Percentiles rank a stretch among this genome's conserved stretches.
Evolutionary conservation across 169 alveolate species (phyloP).

Genomic region (Ophryocystis elektroscirrha): DNA sequence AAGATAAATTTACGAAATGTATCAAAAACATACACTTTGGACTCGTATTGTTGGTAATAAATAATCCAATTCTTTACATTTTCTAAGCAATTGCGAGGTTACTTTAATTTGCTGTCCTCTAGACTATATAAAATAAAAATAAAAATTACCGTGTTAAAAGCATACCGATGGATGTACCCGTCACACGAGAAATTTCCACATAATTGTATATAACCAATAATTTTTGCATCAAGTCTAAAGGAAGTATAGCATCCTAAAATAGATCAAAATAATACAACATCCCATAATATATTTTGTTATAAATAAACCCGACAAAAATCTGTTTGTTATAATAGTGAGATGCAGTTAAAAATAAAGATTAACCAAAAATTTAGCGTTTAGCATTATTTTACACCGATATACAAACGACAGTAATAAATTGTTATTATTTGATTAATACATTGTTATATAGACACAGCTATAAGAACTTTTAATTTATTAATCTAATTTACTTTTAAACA

Average conservation of each 20-base stretch:
- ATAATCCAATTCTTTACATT: conserved; percentile 57
- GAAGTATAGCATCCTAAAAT: conserved; percentile 69
- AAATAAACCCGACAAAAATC: neutral
- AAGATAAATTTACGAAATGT: no score
- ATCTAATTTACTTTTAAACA: conserved; percentile 61
- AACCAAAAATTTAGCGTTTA: no score
- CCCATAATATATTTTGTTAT: neutral
- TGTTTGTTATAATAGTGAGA: neutral
- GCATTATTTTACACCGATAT: no score
- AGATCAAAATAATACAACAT: neutral
- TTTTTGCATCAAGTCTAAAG: conserved; percentile 78
- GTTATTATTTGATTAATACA: no score
- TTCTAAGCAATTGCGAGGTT: conserved; percentile 70
- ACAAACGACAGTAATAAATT: no score
- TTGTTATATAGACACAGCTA: no score
- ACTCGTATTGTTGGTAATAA: conserved; percentile 74
- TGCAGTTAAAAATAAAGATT: neutral
- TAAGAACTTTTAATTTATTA: no score
- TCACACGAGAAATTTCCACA: conserved; percentile 97
- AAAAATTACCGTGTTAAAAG: conserved; percentile 24
- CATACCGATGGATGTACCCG: conserved; percentile 83
- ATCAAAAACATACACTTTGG: no score
- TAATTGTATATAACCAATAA: conserved; percentile 77
- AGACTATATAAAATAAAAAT: conserved; percentile 26
- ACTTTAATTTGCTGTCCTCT: conserved; percentile 97